Conservation (phyloP, 176 grass and related monocot genomes). For the Phragmites australis region DNA sequence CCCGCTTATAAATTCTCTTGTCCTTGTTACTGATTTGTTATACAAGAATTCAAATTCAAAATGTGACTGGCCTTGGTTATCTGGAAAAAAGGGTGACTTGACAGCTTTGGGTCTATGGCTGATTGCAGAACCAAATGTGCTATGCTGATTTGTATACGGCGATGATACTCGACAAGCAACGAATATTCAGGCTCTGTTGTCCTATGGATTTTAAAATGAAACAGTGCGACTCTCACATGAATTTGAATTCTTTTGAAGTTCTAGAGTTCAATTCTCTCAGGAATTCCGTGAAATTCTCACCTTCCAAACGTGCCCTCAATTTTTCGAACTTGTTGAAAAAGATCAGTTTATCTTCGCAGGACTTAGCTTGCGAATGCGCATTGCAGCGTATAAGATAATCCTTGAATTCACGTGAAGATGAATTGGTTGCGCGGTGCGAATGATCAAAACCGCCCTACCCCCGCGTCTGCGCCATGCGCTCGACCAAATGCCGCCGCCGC, state of each 20-base stretch:
- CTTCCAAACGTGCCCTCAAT: not conserved
- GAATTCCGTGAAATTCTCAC: not conserved
- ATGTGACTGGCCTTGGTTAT: not conserved
- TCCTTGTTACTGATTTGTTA: not conserved
- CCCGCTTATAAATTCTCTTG: not conserved
- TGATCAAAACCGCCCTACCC: not conserved
- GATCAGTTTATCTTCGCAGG: not conserved
- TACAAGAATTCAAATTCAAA: not conserved
- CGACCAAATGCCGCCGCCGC: constrained; percentile 33
- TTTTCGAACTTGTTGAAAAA: not conserved
- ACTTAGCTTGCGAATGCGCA: not conserved
- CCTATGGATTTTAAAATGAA: not conserved
- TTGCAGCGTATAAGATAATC: not conserved
- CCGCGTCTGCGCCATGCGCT: not conserved
- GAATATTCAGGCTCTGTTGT: not conserved
- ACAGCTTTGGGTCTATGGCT: not conserved
- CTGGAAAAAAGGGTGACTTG: not conserved
- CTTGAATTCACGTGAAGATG: not conserved
- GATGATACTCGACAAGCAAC: not conserved
- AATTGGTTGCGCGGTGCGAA: not conserved
- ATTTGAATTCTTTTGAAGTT: not conserved
- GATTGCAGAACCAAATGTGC: not conserved
- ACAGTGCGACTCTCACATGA: not conserved
- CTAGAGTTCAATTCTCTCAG: not conserved
- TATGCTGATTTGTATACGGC: not conserved